Evolutionary conservation across 164 flowering plant genomes (phyloP), one percentile per base, ranked within the genome.

Genomic region (Dillenia suffruticosa): DNA sequence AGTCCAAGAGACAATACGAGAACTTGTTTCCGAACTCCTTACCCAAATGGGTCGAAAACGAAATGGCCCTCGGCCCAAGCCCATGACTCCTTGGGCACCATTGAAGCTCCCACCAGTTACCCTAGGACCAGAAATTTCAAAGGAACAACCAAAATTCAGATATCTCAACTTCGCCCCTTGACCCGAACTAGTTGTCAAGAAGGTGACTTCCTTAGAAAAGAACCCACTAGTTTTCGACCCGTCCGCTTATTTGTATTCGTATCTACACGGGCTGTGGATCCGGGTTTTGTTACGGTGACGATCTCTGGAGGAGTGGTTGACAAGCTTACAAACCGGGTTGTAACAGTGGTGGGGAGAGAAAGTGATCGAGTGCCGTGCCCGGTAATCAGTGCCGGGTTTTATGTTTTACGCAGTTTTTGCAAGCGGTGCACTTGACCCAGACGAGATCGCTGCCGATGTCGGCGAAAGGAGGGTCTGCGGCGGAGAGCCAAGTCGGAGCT

Each of bases 381-480:
- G 63, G 71, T 81, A 84, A 3, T 82, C 56, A 40, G 85, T 59
- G 17, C 71, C 63, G 8, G 77, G 68, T n/a, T 12, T 66, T 4
- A 59, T 74, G 84, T 32, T 46, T 14, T 53, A 79, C 59, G 81
- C 86, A 80, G 75, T 79, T 69, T 4, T 67, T 66, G 74, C 90
- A 86, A 54, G 95, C 82, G 62, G 95, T 82, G 79, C 95, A 88
- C 15, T 66, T 59, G 48, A 81, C 79, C 97, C 97, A 90, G 59
- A 82, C 72, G 44, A 90, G 86, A 56, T 90, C 97, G 70, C 85
- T 79, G 50, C 97, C 97, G 57, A 92, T 88, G 61, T 88, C 94
- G 40, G 86, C 89, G n/a, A 88, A 57, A 76, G 81, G 71, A 90
- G 77, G 13, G 51, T 63, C 51, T 83, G 90, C 0, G 92, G 88